A percentile compares a stretch with the other conserved stretches of the same genome.
Evolutionary conservation across 2,329 filamentous ascomycete genomes (phyloP).

Genomic region (Exophiala calicioides): DNA sequence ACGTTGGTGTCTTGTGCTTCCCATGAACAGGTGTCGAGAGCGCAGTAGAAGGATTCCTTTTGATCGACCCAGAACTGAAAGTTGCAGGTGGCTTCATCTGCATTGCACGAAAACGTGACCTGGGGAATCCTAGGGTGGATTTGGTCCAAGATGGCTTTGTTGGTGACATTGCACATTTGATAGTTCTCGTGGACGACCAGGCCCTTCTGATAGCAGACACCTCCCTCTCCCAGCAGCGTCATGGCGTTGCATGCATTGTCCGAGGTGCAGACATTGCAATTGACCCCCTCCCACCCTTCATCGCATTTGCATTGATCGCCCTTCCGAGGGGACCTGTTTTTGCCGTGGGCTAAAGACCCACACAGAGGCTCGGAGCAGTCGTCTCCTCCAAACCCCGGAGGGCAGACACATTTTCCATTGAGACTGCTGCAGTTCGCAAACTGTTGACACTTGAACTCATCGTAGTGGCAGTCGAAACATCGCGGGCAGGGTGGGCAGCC

Average conservation of each 20-base stretch:
- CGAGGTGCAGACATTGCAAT: slow-evolving; percentile 92
- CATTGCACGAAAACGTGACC: slow-evolving; percentile 90
- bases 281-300: slow-evolving; percentile 93
- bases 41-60: slow-evolving; percentile 94
- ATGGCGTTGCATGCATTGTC: slow-evolving; percentile 82
- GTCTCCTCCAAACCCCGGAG: slow-evolving; percentile 87
- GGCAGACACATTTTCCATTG: slow-evolving; percentile 90
- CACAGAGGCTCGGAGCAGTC: slow-evolving; percentile 92
- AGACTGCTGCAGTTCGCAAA: slow-evolving; percentile 85
- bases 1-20: slow-evolving; percentile 66
- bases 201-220: slow-evolving; percentile 88
- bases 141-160: slow-evolving; percentile 85
- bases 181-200: slow-evolving; percentile 92
- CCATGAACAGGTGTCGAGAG: slow-evolving; percentile 77
- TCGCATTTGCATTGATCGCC: slow-evolving; percentile 73
- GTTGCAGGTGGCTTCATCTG: slow-evolving; percentile 74
- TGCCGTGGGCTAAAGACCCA: slow-evolving; percentile 79
- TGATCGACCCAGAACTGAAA: slow-evolving; percentile 99
- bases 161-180: slow-evolving; percentile 97
- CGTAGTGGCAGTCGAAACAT: slow-evolving; percentile 97
- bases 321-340: slow-evolving; percentile 72
- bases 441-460: slow-evolving; percentile 87
- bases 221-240: slow-evolving; percentile 78
- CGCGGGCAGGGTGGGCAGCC: slow-evolving; percentile 50
- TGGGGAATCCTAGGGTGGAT: slow-evolving; percentile 83